Percentiles rank a stretch among this genome's conserved stretches.
Evolutionary conservation across 106 monocot species (phyloP).

Genomic region (Cymbidium sinense): DNA sequence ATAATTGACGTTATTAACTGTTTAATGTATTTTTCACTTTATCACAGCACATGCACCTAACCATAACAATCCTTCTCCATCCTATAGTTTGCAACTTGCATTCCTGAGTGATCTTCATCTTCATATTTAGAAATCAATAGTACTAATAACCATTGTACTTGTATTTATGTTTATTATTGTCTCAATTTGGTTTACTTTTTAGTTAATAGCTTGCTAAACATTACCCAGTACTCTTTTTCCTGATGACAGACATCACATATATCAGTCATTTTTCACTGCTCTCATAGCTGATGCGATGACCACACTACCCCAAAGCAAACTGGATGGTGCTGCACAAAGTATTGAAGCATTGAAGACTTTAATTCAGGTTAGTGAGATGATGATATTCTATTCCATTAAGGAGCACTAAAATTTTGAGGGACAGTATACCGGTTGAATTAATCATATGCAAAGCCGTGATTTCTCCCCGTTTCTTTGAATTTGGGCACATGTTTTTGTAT

Average conservation of each 20-base stretch:
- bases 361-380: slow-evolving; percentile 2
- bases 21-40: background rate
- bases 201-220: background rate
- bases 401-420: background rate
- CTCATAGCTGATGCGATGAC: background rate
- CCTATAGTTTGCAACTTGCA: background rate
- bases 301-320: background rate
- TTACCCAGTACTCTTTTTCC: background rate
- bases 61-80: background rate
- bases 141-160: background rate
- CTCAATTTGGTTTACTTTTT: background rate
- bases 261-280: background rate
- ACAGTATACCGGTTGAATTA: background rate
- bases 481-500: background rate
- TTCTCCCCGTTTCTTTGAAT: background rate
- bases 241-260: background rate
- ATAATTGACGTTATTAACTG: background rate
- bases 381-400: background rate
- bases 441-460: background rate
- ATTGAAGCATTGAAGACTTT: slow-evolving; percentile 4
- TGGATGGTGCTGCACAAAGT: background rate
- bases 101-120: background rate
- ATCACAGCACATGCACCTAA: background rate
- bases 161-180: background rate
- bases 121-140: background rate